Percentiles rank a stretch among this genome's conserved stretches.
These are phyloP conservation scores for Termitomyces sp. DNA, from an alignment of 768 basidiomycete genomes.

Conservation along the genomic window DNA sequence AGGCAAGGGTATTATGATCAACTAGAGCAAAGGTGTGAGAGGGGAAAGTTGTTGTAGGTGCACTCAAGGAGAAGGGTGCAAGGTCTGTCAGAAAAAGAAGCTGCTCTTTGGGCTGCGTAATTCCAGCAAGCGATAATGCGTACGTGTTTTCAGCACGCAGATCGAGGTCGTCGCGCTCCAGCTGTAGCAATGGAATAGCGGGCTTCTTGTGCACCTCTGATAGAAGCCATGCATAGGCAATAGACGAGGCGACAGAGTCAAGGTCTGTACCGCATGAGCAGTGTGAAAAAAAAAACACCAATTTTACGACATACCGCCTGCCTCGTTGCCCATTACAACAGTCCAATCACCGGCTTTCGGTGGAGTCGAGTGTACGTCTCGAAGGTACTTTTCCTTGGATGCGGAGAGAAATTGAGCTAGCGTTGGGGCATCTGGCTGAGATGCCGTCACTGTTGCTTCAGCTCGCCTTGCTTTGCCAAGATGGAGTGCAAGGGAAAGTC, in stretches of 20 bases:
- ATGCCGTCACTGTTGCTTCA: background rate
- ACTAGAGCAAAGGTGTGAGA: slow-evolving; percentile 74
- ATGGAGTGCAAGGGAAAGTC: slow-evolving; percentile 36
- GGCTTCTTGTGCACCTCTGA: slow-evolving; percentile 53
- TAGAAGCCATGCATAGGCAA: slow-evolving; percentile 80
- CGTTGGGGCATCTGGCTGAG: slow-evolving; percentile 17
- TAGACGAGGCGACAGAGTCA: slow-evolving; percentile 83
- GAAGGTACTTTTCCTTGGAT: slow-evolving; percentile 61
- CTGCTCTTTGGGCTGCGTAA: slow-evolving; percentile 48
- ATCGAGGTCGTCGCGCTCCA: slow-evolving; percentile 61
- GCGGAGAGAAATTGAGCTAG: slow-evolving; percentile 32
- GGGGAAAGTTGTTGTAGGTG: slow-evolving; percentile 35
- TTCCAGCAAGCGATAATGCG: slow-evolving; percentile 61
- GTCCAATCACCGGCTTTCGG: slow-evolving; percentile 66
- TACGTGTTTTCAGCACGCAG: slow-evolving; percentile 88
- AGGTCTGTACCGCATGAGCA: slow-evolving; percentile 56
- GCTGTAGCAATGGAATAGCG: slow-evolving; percentile 73
- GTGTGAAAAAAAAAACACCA: background rate
- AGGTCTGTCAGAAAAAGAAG: slow-evolving; percentile 73
- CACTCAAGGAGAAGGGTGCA: slow-evolving; percentile 27
- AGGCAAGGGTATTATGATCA: slow-evolving; percentile 80
- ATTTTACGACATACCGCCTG: slow-evolving; percentile 65
- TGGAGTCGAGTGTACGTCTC: slow-evolving; percentile 42
- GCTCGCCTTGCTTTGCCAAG: slow-evolving; percentile 26
- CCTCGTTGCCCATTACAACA: slow-evolving; percentile 93